Evolutionary conservation across 2,329 filamentous ascomycete species (phyloP).

Genomic region (Eurotiales sp.): DNA sequence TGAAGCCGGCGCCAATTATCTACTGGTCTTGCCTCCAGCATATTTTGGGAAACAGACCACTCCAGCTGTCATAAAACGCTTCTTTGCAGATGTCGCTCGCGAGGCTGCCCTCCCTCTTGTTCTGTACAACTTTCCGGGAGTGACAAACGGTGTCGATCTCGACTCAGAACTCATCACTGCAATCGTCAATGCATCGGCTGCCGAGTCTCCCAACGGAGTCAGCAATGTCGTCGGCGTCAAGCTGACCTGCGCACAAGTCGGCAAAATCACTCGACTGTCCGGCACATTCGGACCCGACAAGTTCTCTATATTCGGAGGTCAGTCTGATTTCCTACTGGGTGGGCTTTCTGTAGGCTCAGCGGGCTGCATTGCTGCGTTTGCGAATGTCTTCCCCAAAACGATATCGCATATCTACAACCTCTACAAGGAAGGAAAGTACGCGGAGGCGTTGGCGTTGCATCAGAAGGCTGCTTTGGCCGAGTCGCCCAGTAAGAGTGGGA

Average conservation of each 20-base stretch:
- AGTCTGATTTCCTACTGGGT: constrained; percentile 66
- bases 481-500: constrained; percentile 62
- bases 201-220: constrained; percentile 18
- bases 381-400: constrained; percentile 55
- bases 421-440: constrained; percentile 55
- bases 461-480: constrained; percentile 62
- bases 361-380: constrained; percentile 57
- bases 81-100: constrained; percentile 57
- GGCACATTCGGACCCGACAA: constrained; percentile 50
- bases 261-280: constrained; percentile 56
- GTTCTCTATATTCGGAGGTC: constrained; percentile 68
- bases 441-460: constrained; percentile 60
- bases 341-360: constrained; percentile 51
- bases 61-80: constrained; percentile 54
- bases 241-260: constrained; percentile 61
- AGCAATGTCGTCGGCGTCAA: constrained; percentile 62
- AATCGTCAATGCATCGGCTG: constrained; percentile 46
- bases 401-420: constrained; percentile 58
- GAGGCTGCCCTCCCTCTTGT: constrained; percentile 55
- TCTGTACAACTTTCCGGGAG: constrained; percentile 66
- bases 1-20: constrained; percentile 59
- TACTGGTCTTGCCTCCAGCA: constrained; percentile 58
- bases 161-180: constrained; percentile 59
- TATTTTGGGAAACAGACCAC: constrained; percentile 64
- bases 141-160: constrained; percentile 65